These are phyloP conservation scores for Epichloe glyceriae DNA, from an alignment of 2,329 filamentous ascomycete species.

Conservation along the genomic window DNA sequence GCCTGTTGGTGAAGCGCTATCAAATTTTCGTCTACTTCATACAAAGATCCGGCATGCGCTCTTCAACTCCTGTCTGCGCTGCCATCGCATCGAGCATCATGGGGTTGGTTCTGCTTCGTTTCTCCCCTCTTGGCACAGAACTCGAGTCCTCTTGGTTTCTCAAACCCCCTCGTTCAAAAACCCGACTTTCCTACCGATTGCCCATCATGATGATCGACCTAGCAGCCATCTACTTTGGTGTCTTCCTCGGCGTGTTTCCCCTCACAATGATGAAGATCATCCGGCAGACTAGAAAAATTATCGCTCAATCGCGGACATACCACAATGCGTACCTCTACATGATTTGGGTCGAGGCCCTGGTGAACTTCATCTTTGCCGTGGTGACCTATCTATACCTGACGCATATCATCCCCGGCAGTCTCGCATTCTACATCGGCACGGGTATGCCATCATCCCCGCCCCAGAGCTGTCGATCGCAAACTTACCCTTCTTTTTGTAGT, in stretches of 20 bases:
- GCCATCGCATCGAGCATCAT: too few relatives aligned
- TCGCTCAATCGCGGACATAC: constrained; percentile 8
- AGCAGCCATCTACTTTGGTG: constrained; percentile 13
- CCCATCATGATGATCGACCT: constrained; percentile 9
- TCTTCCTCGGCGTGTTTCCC: constrained; percentile 15
- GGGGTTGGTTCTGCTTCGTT: too few relatives aligned
- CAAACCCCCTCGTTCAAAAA: neutral
- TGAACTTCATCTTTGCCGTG: constrained; percentile 15
- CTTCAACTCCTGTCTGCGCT: too few relatives aligned
- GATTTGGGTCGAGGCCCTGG: constrained; percentile 14
- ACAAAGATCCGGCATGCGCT: too few relatives aligned
- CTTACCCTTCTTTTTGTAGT: neutral
- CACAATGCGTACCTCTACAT: constrained; percentile 15
- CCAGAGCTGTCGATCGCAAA: neutral
- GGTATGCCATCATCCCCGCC: neutral
- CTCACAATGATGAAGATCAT: constrained; percentile 13
- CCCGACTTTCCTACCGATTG: neutral
- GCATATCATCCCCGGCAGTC: constrained; percentile 7
- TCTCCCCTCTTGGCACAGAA: too few relatives aligned
- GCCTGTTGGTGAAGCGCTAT: too few relatives aligned
- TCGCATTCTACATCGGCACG: constrained; percentile 5
- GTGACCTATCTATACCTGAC: constrained; percentile 15
- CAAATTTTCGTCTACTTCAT: too few relatives aligned
- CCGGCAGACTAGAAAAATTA: constrained; percentile 11
- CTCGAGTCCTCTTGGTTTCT: too few relatives aligned